phyloP scores from a whole-genome alignment of 1,284 basidiomycete genomes.

The Ustilago curta region DNA sequence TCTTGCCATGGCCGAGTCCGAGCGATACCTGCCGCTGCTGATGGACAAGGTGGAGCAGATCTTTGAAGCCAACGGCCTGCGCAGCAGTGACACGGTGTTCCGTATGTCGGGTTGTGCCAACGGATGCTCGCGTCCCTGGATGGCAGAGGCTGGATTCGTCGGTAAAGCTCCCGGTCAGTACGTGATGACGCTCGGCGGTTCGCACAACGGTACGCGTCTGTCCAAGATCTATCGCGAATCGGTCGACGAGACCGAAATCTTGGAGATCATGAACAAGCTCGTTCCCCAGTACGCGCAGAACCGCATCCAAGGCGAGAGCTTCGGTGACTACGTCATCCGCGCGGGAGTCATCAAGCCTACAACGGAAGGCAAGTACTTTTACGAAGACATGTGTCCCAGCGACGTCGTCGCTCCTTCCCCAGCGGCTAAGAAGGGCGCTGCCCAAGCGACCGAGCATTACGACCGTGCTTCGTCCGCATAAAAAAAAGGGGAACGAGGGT shows the following conservation, averaged over 20 bases:
- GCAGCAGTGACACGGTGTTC: conserved; percentile 95
- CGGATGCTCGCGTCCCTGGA: conserved; percentile 78
- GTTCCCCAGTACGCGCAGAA: conserved; percentile 93
- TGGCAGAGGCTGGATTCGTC: conserved; percentile 94
- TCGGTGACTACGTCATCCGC: conserved; percentile 91
- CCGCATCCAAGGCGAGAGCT: conserved; percentile 87
- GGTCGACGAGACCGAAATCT: conserved; percentile 92
- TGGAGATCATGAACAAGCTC: conserved; percentile 88
- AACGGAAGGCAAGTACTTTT: conserved; percentile 60
- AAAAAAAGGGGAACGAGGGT: neutral
- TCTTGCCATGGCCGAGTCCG: conserved; percentile 94
- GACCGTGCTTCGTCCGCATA: conserved; percentile 45
- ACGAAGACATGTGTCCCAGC: conserved; percentile 58
- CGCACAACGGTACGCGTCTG: conserved; percentile 89
- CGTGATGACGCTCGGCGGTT: conserved; percentile 94
- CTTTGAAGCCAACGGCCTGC: conserved; percentile 89
- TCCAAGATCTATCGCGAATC: conserved; percentile 93
- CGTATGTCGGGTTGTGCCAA: conserved; percentile 78
- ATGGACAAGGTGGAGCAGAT: conserved; percentile 96
- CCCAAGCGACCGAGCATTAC: conserved; percentile 51
- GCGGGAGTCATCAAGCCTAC: conserved; percentile 66
- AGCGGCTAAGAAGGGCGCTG: conserved; percentile 47
- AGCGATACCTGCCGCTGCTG: conserved; percentile 91
- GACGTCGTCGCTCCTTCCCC: conserved; percentile 41
- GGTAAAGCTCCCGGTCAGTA: conserved; percentile 96